phyloP scores from a whole-genome alignment of 371 early-diverging fungal species.

The Haplosporangium sp. region DNA sequence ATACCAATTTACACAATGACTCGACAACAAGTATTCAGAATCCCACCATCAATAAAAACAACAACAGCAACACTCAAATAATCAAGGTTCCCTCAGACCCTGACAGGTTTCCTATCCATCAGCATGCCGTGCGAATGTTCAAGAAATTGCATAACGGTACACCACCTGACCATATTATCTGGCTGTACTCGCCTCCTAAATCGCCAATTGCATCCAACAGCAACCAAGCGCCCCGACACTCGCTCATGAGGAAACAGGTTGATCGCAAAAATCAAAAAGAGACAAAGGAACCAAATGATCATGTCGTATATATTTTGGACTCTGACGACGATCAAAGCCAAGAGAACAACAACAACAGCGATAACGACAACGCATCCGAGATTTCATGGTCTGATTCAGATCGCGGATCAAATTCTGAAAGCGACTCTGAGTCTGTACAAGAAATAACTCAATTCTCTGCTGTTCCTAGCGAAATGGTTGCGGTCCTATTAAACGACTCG shows the following conservation, averaged over 20 bases:
- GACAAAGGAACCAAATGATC: not conserved
- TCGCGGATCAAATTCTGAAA: not conserved
- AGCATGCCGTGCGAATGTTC: conserved; percentile 7
- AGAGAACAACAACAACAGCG: not conserved
- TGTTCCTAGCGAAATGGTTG: conserved; percentile 13
- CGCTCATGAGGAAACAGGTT: not conserved
- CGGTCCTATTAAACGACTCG: conserved; percentile 14
- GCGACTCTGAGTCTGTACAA: not conserved
- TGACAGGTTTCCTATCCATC: conserved; percentile 17
- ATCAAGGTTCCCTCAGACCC: conserved; percentile 6
- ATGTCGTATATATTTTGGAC: conserved; percentile 4
- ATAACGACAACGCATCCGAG: conserved; percentile 6
- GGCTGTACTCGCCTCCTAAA: conserved; percentile 13
- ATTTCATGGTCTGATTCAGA: conserved; percentile 30
- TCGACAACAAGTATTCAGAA: not conserved
- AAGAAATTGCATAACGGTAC: conserved; percentile 6
- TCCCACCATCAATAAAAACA: not conserved
- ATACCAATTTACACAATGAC: not conserved
- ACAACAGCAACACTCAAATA: not conserved
- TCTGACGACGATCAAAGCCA: conserved; percentile 1
- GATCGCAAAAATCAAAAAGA: not conserved
- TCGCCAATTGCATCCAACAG: not conserved
- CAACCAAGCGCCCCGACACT: not conserved
- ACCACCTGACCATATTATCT: conserved; percentile 13
- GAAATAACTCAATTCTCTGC: not conserved